phyloP scores from a whole-genome alignment of 768 basidiomycete genomes.

The Kwoniella heveanensis region DNA sequence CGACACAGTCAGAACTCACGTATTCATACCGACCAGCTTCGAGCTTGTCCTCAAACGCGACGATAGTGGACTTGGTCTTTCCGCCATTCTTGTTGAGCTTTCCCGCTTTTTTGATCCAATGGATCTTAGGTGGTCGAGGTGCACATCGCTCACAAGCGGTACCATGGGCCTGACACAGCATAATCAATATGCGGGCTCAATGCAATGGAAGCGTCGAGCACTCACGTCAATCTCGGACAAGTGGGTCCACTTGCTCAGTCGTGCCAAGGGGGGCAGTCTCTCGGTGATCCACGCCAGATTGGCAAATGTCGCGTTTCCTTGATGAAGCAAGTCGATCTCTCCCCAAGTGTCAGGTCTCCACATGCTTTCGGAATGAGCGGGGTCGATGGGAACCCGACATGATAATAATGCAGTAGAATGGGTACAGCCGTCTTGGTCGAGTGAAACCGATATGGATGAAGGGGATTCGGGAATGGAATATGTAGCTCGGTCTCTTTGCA shows the following conservation, averaged over 20 bases:
- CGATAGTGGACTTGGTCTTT: constrained; percentile 62
- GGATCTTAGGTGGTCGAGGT: constrained; percentile 71
- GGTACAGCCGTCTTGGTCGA: constrained; percentile 67
- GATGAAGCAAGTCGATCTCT: constrained; percentile 83
- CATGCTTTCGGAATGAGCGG: constrained; percentile 69
- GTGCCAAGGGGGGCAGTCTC: constrained; percentile 73
- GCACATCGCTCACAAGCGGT: constrained; percentile 75
- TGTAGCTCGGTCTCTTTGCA: constrained; percentile 57
- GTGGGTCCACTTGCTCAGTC: constrained; percentile 70
- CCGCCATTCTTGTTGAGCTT: constrained; percentile 45
- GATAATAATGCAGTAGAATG: constrained; percentile 77
- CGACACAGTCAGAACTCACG: constrained; percentile 32
- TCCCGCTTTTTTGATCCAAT: constrained; percentile 65
- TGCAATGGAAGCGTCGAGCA: background rate
- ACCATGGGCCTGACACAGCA: constrained; percentile 22
- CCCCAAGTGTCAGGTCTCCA: constrained; percentile 76
- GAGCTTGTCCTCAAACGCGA: constrained; percentile 77
- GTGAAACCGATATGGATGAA: constrained; percentile 59
- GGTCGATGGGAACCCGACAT: constrained; percentile 69
- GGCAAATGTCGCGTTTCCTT: constrained; percentile 72
- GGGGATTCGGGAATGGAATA: constrained; percentile 67
- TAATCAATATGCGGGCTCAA: background rate
- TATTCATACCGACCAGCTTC: constrained; percentile 90
- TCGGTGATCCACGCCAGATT: constrained; percentile 84
- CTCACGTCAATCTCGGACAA: constrained; percentile 60